Evolutionary conservation across 2,329 filamentous ascomycete species (phyloP), one percentile per base, ranked within the genome.

Genomic region (Fragosphaeria purpurea): DNA sequence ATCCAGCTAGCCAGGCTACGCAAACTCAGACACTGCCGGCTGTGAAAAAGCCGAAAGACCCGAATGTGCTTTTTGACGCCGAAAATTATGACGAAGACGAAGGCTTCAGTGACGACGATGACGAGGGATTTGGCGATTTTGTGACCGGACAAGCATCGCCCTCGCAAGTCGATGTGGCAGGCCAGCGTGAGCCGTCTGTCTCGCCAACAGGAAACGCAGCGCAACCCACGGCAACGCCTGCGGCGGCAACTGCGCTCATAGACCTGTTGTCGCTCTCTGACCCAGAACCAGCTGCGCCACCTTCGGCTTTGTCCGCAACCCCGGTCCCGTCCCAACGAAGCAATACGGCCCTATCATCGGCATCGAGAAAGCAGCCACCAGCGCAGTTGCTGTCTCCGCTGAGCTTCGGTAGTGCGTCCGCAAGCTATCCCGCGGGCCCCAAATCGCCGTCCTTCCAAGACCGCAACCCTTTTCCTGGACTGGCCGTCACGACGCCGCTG

Each of bases 11-110:
- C 22, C 22, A 22, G 22, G 22, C 22, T 22, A 22, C 22, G 22
- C 22, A 22, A 22, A 22, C 22, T 22, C 22, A 22, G 22, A n/a
- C 44, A 6, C 40, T 39, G 6, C 9, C 43, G 11, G 13, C 46
- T 6, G 40, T 55, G 5, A 52, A 48, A 40, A 58, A 49, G 50
- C 62, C 62, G 10, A 54, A 61, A 1, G 66, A 78, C 42, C 64
- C 75, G 2, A 76, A 80, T 56, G 74, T 87, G 4, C 67, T 87
- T 3, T 87, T 87, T 61, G 83, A 87, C 63, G 82, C 77, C 38
- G 74, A 77, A 41, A 74, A 79, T 46, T 76, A 75, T 56, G 72
- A 72, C 48, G 60, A 69, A 11, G 62, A 69, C 37, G 62, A 59
- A 3, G 31, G 31, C 34, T 63, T 60, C 5, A 67, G 67, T 9